Conservation (phyloP, 2,329 filamentous ascomycete genomes). For the Bertia moriformis region DNA sequence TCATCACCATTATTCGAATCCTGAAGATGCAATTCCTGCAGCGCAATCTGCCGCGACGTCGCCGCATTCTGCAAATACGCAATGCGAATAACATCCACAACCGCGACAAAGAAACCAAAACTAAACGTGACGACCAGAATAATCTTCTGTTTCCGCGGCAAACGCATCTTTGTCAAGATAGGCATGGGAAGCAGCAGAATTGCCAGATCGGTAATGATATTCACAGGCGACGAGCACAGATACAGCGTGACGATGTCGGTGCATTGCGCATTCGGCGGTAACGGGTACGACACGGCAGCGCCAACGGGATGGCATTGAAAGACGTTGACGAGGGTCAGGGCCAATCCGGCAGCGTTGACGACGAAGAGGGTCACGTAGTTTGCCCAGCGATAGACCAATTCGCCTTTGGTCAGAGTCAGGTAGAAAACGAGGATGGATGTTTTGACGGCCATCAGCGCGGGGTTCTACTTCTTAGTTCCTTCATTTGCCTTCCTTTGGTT, state of each 20-base stretch:
- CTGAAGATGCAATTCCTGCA: constrained; percentile 11
- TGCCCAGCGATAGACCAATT: constrained; percentile 43
- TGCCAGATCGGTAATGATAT: constrained; percentile 51
- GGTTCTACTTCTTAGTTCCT: constrained; percentile 26
- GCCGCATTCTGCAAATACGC: constrained; percentile 46
- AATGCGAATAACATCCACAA: constrained; percentile 49
- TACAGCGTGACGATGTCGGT: constrained; percentile 49
- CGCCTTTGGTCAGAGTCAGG: constrained; percentile 39
- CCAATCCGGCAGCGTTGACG: constrained; percentile 45
- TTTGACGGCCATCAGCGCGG: constrained; percentile 48
- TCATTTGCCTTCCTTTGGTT: constrained; percentile 4
- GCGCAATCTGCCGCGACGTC: constrained; percentile 24
- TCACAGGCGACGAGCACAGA: constrained; percentile 49
- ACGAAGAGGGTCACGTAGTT: constrained; percentile 42
- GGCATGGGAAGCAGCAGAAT: constrained; percentile 52
- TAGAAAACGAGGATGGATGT: constrained; percentile 53
- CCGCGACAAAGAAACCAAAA: constrained; percentile 47
- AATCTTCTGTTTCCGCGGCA: constrained; percentile 49
- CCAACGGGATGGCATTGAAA: constrained; percentile 42
- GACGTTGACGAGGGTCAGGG: constrained; percentile 44
- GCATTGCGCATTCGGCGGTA: constrained; percentile 29
- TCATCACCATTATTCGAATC: constrained; percentile 10
- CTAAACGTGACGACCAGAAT: constrained; percentile 51
- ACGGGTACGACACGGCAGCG: constrained; percentile 32
- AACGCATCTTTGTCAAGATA: constrained; percentile 43